These are phyloP conservation scores for Ramularia endophylla DNA, from an alignment of 2,329 filamentous ascomycete species.

Conservation along the genomic window DNA sequence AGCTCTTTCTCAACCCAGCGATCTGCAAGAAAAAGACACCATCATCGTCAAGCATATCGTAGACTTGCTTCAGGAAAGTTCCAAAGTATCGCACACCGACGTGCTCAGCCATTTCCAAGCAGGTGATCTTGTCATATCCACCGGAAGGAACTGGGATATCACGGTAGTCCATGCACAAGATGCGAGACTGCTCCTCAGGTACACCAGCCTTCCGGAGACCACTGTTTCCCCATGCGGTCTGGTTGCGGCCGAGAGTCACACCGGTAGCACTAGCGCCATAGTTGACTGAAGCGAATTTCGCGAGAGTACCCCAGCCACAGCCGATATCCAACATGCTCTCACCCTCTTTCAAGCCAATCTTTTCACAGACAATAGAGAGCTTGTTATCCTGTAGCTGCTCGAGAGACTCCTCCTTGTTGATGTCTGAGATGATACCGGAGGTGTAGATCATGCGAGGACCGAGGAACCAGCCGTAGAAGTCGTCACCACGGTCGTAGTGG, in stretches of 20 bases:
- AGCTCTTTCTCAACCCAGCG: conserved; percentile 84
- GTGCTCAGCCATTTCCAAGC: conserved; percentile 98
- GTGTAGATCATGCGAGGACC: conserved; percentile 99
- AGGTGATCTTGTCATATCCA: conserved; percentile 87
- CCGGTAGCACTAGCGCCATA: conserved; percentile 82
- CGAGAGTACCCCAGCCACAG: conserved; percentile 95
- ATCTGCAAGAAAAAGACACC: conserved; percentile 95
- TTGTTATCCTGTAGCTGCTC: conserved; percentile 99
- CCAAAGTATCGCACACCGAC: conserved; percentile 88
- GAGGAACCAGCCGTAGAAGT: conserved; percentile 98
- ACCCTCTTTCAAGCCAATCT: conserved; percentile 76
- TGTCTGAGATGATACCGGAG: conserved; percentile 85
- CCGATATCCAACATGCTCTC: conserved; percentile 90
- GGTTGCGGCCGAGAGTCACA: conserved; percentile 91
- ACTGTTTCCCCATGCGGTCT: conserved; percentile 94
- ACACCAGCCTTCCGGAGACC: conserved; percentile 78
- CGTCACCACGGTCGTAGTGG: conserved; percentile 96
- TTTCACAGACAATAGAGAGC: conserved; percentile 88
- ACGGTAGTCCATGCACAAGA: conserved; percentile 96
- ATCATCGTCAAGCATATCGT: conserved; percentile 95
- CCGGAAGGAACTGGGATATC: conserved; percentile 77
- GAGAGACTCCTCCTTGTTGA: conserved; percentile 78
- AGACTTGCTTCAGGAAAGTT: conserved; percentile 75
- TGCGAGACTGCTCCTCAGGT: conserved; percentile 79
- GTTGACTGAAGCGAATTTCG: conserved; percentile 86